These are phyloP conservation scores for Tarenaya hassleriana DNA, from an alignment of 345 rosid genomes.

Conservation along the genomic window DNA sequence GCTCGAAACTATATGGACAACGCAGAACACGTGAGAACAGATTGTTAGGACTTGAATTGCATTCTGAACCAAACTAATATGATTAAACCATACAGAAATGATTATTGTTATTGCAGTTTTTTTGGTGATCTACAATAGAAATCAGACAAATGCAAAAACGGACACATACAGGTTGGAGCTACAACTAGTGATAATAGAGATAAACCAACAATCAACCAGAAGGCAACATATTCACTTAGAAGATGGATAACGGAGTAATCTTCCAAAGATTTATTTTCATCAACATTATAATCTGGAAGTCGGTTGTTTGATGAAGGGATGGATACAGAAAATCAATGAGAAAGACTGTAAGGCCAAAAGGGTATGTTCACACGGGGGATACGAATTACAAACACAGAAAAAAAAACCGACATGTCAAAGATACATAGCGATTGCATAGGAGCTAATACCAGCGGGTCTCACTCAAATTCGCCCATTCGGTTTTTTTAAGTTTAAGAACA, in stretches of 20 bases:
- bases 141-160: no score
- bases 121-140: no score
- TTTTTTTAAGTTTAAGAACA: constrained; percentile 18
- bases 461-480: constrained; percentile 19
- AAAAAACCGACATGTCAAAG: constrained; percentile 28
- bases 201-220: no score
- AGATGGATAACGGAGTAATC: background rate
- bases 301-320: constrained; percentile 5
- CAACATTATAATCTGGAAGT: constrained; percentile 23
- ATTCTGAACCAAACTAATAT: no score
- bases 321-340: constrained; percentile 21
- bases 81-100: no score
- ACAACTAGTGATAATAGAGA: no score
- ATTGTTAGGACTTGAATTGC: no score
- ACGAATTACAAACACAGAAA: constrained; percentile 30
- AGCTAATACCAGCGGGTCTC: constrained; percentile 15
- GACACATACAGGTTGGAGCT: no score
- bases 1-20: no score
- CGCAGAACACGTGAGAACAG: no score
- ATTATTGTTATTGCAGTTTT: no score
- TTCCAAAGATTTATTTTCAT: constrained; percentile 27
- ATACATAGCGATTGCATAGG: constrained; percentile 20
- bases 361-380: no score
- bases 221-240: background rate
- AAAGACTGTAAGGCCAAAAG: constrained; percentile 17